Percentiles rank a stretch among this genome's conserved stretches.
Evolutionary conservation across 805 yeast species (phyloP).

Genomic region (Priceomyces medius): DNA sequence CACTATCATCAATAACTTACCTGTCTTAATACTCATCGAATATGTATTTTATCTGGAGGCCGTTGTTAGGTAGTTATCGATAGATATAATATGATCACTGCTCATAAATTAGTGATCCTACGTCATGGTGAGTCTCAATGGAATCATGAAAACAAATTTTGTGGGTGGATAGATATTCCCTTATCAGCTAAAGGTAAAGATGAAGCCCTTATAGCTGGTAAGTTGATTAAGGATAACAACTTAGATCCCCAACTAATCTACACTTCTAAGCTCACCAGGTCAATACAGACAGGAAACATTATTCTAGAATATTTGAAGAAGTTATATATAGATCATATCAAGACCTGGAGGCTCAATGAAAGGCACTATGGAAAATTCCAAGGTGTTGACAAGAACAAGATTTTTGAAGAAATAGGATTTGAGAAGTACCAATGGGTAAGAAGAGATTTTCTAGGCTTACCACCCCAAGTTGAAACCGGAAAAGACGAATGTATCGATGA

Average conservation of each 20-base stretch:
- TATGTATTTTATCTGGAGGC: no score
- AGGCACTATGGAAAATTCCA: slow-evolving; percentile 45
- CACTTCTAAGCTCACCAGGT: slow-evolving; percentile 39
- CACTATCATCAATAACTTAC: not conserved
- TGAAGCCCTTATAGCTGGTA: slow-evolving; percentile 41
- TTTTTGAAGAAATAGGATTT: slow-evolving; percentile 33
- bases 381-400: slow-evolving; percentile 38
- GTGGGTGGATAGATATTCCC: slow-evolving; percentile 48
- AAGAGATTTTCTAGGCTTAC: slow-evolving; percentile 37
- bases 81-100: slow-evolving; percentile 8
- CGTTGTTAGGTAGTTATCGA: no score
- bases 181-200: slow-evolving; percentile 34
- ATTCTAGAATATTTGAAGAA: slow-evolving; percentile 31
- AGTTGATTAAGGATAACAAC: slow-evolving; percentile 26
- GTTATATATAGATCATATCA: slow-evolving; percentile 37
- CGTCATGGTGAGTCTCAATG: slow-evolving; percentile 47
- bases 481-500: slow-evolving; percentile 35
- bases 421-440: slow-evolving; percentile 40
- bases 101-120: slow-evolving; percentile 38
- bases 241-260: slow-evolving; percentile 35
- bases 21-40: no score
- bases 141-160: slow-evolving; percentile 43
- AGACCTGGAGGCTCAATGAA: slow-evolving; percentile 44
- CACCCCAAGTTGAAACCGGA: slow-evolving; percentile 19
- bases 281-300: slow-evolving; percentile 41